These are phyloP conservation scores for Cladosporium sp. DNA, from an alignment of 2,329 filamentous ascomycete species.

Conservation along the genomic window DNA sequence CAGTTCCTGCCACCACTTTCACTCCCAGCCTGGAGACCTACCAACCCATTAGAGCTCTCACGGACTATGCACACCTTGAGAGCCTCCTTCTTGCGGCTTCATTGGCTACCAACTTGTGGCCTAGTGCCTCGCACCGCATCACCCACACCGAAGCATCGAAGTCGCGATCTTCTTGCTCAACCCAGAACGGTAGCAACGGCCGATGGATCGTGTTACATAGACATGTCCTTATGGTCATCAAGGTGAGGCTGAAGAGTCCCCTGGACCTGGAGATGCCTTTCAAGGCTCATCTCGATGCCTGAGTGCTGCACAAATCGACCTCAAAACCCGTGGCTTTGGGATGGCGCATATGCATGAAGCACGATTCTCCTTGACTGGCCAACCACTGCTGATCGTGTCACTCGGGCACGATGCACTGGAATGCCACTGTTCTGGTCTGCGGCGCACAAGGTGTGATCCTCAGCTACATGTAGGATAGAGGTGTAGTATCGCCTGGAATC, in stretches of 20 bases:
- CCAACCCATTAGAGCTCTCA: background rate
- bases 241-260: background rate
- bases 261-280: background rate
- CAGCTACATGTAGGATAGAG: background rate
- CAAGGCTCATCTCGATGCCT: background rate
- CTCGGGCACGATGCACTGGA: background rate
- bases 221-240: background rate
- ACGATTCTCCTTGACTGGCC: background rate
- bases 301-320: background rate
- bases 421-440: background rate
- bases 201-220: background rate
- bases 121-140: background rate
- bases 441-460: too few relatives aligned
- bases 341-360: background rate
- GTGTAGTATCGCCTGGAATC: background rate
- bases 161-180: background rate
- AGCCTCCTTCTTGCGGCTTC: background rate
- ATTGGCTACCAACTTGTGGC: background rate
- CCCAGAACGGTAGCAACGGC: background rate
- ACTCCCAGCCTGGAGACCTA: background rate
- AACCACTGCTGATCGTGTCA: background rate
- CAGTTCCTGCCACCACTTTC: background rate
- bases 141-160: background rate
- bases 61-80: background rate
- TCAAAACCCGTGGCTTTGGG: background rate